These are phyloP conservation scores for Sporothrix humicola DNA, from an alignment of 2,329 filamentous ascomycete species.

Conservation along the genomic window DNA sequence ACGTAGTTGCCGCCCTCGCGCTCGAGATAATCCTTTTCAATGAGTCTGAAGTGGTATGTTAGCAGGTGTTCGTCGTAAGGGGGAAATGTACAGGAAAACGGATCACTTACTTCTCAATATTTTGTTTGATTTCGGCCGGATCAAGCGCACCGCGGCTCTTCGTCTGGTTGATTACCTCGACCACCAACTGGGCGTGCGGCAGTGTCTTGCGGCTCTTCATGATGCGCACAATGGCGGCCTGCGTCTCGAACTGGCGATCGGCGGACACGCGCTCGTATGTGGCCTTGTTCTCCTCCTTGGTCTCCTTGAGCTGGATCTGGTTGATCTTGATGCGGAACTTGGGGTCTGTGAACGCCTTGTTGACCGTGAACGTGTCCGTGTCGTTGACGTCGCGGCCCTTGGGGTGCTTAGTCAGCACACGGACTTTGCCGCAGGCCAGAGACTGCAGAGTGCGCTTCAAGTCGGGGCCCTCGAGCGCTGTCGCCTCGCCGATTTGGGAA, in stretches of 20 bases:
- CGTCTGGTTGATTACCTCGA: slow-evolving; percentile 90
- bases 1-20: slow-evolving; percentile 73
- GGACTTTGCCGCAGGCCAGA: slow-evolving; percentile 86
- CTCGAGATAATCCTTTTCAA: slow-evolving; percentile 94
- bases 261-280: slow-evolving; percentile 89
- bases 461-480: slow-evolving; percentile 76
- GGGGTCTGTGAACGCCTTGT: slow-evolving; percentile 74
- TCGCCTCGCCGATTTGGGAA: slow-evolving; percentile 73
- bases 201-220: slow-evolving; percentile 95
- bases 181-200: slow-evolving; percentile 82
- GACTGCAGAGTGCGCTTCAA: slow-evolving; percentile 92
- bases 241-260: slow-evolving; percentile 93
- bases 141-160: slow-evolving; percentile 85
- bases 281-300: slow-evolving; percentile 89
- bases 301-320: slow-evolving; percentile 96
- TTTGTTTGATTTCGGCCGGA: slow-evolving; percentile 87
- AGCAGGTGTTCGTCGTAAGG: background rate
- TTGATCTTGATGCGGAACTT: slow-evolving; percentile 98
- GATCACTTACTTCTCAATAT: slow-evolving; percentile 84
- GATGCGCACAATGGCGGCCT: slow-evolving; percentile 94
- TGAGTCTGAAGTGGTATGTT: slow-evolving; percentile 62
- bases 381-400: slow-evolving; percentile 78
- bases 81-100: slow-evolving; percentile 28
- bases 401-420: slow-evolving; percentile 83
- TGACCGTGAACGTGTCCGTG: slow-evolving; percentile 85